Conservation (phyloP, 768 basidiomycete species). For the Naganishia friedmannii region DNA sequence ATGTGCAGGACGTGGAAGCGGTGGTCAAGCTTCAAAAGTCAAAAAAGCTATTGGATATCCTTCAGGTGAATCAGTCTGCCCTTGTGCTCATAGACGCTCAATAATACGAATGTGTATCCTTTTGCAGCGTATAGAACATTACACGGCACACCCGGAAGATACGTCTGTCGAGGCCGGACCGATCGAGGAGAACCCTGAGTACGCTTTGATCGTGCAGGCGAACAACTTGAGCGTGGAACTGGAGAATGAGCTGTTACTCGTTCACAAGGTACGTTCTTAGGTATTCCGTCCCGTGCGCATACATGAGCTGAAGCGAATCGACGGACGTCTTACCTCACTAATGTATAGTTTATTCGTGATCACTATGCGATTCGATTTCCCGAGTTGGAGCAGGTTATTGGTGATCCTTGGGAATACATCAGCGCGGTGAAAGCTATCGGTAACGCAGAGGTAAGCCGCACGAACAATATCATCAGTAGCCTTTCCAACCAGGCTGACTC, state of each 20-base stretch:
- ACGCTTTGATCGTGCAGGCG: slow-evolving; percentile 90
- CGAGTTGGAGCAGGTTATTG: slow-evolving; percentile 90
- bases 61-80: slow-evolving; percentile 60
- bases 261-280: slow-evolving; percentile 71
- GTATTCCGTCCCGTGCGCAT: neutral
- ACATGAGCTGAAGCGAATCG: neutral
- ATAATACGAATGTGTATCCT: neutral
- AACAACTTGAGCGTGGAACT: slow-evolving; percentile 98
- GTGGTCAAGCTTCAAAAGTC: slow-evolving; percentile 86
- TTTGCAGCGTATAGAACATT: neutral
- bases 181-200: slow-evolving; percentile 80
- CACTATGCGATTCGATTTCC: slow-evolving; percentile 94
- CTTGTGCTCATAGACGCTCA: neutral
- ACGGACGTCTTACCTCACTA: neutral
- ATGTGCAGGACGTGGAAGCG: slow-evolving; percentile 77
- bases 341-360: slow-evolving; percentile 86
- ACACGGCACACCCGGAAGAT: slow-evolving; percentile 68
- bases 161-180: slow-evolving; percentile 73
- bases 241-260: slow-evolving; percentile 94
- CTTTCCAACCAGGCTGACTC: slow-evolving; percentile 5
- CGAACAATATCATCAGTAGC: neutral
- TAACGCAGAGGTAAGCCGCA: slow-evolving; percentile 59
- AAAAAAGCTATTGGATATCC: slow-evolving; percentile 79
- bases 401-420: slow-evolving; percentile 87
- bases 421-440: slow-evolving; percentile 82